Conservation (phyloP, 2,329 filamentous ascomycete genomes). For the Byssoonygena ceratinophila region DNA sequence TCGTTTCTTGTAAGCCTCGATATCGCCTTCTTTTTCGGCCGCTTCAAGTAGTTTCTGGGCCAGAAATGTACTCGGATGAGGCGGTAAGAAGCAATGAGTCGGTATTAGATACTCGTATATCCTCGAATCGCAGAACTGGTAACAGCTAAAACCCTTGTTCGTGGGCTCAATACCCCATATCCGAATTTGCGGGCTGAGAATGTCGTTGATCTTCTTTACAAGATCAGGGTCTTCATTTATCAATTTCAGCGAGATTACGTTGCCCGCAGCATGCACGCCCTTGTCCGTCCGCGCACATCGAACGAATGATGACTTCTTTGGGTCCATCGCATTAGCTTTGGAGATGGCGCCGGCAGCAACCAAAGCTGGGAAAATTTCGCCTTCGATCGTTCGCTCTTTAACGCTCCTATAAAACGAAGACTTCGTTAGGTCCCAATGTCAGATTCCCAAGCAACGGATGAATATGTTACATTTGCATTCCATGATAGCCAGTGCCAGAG, state of each 20-base stretch:
- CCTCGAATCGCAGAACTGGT: conserved; percentile 85
- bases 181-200: conserved; percentile 77
- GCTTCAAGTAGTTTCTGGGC: conserved; percentile 72
- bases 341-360: conserved; percentile 86
- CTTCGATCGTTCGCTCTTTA: conserved; percentile 84
- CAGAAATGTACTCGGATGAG: conserved; percentile 77
- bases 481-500: conserved; percentile 90
- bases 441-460: neutral
- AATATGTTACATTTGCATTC: conserved; percentile 74
- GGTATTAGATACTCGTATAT: conserved; percentile 98
- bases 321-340: conserved; percentile 92
- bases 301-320: conserved; percentile 88
- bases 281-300: conserved; percentile 95
- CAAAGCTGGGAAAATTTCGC: conserved; percentile 86
- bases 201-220: conserved; percentile 79
- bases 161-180: conserved; percentile 90
- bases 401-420: conserved; percentile 30
- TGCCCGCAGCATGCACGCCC: conserved; percentile 90
- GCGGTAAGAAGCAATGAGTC: conserved; percentile 82
- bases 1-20: conserved; percentile 56
- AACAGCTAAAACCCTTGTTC: conserved; percentile 85
- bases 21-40: conserved; percentile 60
- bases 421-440: neutral
- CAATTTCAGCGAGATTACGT: conserved; percentile 87
- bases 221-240: conserved; percentile 87